Evolutionary conservation across 345 rosid genomes (phyloP), one percentile per base, ranked within the genome.

Genomic region (Cochlearia excelsa): DNA sequence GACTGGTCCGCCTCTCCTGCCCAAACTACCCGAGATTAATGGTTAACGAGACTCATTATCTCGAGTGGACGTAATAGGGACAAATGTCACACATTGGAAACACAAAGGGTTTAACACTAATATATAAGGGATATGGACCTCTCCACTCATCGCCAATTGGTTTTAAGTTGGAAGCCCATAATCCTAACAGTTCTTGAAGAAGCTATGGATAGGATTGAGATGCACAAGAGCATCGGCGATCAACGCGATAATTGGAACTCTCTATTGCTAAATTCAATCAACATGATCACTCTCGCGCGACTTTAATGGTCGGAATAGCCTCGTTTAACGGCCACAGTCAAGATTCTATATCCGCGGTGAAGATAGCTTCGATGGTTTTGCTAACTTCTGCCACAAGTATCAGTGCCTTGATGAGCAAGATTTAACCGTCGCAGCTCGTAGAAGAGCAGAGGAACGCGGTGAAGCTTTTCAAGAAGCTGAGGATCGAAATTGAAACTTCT

Each of bases 231-330:
- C 76, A 29, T 84, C 0, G 73, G 77, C 9, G 75, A 82, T 68
- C 90, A 84, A 57, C 65, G 85, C 6, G 70, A 84, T 27, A 78
- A 77, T 56, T 84, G 87, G 90, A 84, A 80, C 70, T 56, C 68
- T 7, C 85, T 82, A 30, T 67, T 82, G 16, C 69, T 84, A 33
- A 82, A 67, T 47, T 82, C 87, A 42, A 69, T 80, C 57, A 84
- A 82, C 71, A 77, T 75, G 79, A 82, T 82, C 42, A 78, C 83
- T 60, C 79, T 84, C 31, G 51, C 0, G 85, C 84, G 30, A 58
- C 79, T 4, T 38, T 79, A 26, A 79, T 78, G 79, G 70, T 71
- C 1, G 90, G 82, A 7, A 57, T 83, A 30, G 77, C 85, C 0
- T 67, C 78, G 1, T 7, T 52, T 5, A 50, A 61, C 10, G 39